Evolutionary conservation across 179 eudicot genomes (phyloP), one percentile per base, ranked within the genome.

Genomic region (Silene vulgaris): DNA sequence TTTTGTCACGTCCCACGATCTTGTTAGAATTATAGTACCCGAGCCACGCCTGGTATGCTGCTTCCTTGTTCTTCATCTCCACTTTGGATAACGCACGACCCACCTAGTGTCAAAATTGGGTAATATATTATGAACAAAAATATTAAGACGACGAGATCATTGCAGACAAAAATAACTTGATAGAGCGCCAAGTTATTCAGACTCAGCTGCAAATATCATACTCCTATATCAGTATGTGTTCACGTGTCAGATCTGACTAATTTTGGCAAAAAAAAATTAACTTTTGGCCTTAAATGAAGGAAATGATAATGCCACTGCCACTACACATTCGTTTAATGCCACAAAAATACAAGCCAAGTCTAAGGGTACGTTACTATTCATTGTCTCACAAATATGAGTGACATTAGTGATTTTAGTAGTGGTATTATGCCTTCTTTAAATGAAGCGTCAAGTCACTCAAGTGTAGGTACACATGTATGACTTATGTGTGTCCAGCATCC

Each of bases 31-130:
- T 93, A 84, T 95, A 95, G 78, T 89, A 92, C 69, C 99, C 99
- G 17, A 95, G 96, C 99, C 99, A 95, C 14, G 99, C 97, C 81
- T 92, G 99, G 89, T 95, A 95, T 67, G 99, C 99, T 12, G 97
- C 78, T 82, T 95, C 95, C 85, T 95, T 95, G 88, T 75, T 88
- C 83, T 95, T 90, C 97, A 95, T 92, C 78, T 90, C 98, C 67
- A 92, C 88, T 0, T 88, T 81, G 48, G 96, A 85, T 65, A 94
- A 59, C 5, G 95, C 95, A n/a, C 89, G 86, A 72, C 87, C 95
- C 79, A 94, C 98, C 98, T 94, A 85, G 74, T 16, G 54, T 74
- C 50, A 29, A 4, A 26, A 62, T 28, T 57, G n/a, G 56, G 19
- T 26, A 54, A 17, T 21, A 2, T 6, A 35, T 35, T 6, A 67